A percentile compares a stretch with the other conserved stretches of the same genome.
These are phyloP conservation scores for Cryptosporidium viatorum DNA, from an alignment of 169 alveolate genomes.

Conservation along the genomic window DNA sequence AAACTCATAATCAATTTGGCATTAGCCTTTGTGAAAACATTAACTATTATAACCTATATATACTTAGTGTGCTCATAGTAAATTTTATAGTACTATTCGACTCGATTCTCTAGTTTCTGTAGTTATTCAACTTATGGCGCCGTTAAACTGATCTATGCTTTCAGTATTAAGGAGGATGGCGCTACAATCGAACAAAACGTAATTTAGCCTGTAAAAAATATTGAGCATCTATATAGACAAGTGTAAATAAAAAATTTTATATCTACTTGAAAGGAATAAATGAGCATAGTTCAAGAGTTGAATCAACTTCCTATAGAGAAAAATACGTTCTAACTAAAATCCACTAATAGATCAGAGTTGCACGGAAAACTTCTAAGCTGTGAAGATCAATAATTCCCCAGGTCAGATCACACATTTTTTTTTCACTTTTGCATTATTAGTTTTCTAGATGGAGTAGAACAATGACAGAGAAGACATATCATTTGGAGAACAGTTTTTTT, in stretches of 20 bases:
- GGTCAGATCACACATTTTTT: background rate
- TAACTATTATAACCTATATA: no score
- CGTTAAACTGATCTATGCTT: background rate
- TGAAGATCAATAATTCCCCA: background rate
- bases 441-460: background rate
- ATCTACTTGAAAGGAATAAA: background rate
- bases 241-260: background rate
- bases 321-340: background rate
- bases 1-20: background rate
- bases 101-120: background rate
- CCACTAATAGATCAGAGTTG: background rate
- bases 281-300: background rate
- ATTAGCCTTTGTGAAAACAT: background rate
- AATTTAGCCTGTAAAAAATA: background rate
- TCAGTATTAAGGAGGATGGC: background rate
- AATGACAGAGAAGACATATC: background rate
- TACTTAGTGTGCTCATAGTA: no score
- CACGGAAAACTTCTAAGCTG: background rate
- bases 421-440: background rate
- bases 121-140: background rate
- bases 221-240: background rate
- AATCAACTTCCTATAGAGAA: background rate
- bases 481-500: background rate
- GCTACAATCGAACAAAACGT: background rate
- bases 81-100: background rate